Percentiles rank a stretch among this genome's conserved stretches.
Conservation (phyloP, 108 stramenopile genomes). For the Cylindrotheca fusiformis region DNA sequence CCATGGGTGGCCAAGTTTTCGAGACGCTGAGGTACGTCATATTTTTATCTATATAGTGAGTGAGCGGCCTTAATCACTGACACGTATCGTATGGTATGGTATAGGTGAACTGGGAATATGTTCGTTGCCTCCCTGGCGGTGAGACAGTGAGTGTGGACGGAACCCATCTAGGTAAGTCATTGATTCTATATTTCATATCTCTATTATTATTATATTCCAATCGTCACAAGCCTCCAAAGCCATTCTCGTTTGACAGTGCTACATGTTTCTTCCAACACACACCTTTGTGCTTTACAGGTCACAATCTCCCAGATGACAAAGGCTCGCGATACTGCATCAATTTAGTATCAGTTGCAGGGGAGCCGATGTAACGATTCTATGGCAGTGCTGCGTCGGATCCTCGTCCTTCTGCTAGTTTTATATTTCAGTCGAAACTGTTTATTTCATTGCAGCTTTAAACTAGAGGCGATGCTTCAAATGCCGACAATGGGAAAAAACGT, state of each 20-base stretch:
- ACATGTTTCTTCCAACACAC: no score
- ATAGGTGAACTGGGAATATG: conserved; percentile 73
- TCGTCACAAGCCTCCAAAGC: no score
- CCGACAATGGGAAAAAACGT: no score
- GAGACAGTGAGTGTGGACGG: conserved; percentile 60
- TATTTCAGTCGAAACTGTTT: no score
- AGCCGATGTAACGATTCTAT: not conserved
- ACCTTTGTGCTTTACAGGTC: conserved; percentile 34
- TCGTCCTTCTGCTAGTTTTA: no score
- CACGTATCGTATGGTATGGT: not conserved
- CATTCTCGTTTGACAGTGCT: no score
- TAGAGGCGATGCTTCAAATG: no score
- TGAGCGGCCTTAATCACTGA: conserved; percentile 4
- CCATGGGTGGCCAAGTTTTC: conserved; percentile 86
- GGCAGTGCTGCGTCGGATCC: no score
- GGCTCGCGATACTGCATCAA: conserved; percentile 80
- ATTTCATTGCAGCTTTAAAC: no score
- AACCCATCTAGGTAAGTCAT: conserved; percentile 20
- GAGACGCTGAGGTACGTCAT: conserved; percentile 59
- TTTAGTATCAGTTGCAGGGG: conserved; percentile 64
- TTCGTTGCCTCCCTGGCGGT: conserved; percentile 75
- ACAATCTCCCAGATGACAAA: conserved; percentile 69
- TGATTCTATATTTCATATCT: no score
- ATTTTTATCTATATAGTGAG: no score
- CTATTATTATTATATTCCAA: no score